Base-by-base conservation (phyloP, 371 early-diverging fungal genomes). In the Chytridium lagenaria region DNA sequence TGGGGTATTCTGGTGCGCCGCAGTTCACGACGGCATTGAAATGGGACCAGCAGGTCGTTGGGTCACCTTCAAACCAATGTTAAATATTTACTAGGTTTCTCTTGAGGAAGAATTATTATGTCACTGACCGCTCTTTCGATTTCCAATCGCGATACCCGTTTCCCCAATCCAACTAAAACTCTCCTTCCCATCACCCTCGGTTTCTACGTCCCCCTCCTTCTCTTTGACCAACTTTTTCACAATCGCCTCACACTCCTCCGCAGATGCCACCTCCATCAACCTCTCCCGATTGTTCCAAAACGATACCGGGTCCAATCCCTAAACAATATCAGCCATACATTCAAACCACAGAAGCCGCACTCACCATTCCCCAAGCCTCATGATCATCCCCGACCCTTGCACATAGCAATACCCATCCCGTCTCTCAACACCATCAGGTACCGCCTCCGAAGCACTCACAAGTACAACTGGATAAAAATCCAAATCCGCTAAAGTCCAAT, bases 361-460 rank as follows among this genome's bases (percentile, higher is more conserved):
- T n/a, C 80, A 87, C 89, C 78, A 81, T 66, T 34, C 90, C 85
- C 95, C 95, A 95, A 70, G 89, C 81, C 74, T 95, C 95, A 39
- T 93, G 89, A 77, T 95, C 95, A 76, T 95, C 95, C 89, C 95
- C 1, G 94, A 90, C 2, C 95, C 95, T 81, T 95, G 95, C 1
- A 95, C 91, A 71, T 95, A 95, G 2, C 86, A 73, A 67, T 87
- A 93, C 0, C 89, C 88, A n/a, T 59, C 57, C n/a, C 77, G 73
- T 1, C 86, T 76, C 63, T 88, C 90, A 49, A 86, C 71, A 37
- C 89, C 84, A 33, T 83, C 88, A 37, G 74, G 75, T 0, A 88
- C 85, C 2, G 85, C 85, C 50, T 85, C 83, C 0, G 93, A 93
- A 0, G 93, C 93, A 72, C 89, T 91, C 19, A 81, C 39, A 23